Evolutionary conservation across 1,284 basidiomycete species (phyloP).

Genomic region (Cryptococcus floricola): DNA sequence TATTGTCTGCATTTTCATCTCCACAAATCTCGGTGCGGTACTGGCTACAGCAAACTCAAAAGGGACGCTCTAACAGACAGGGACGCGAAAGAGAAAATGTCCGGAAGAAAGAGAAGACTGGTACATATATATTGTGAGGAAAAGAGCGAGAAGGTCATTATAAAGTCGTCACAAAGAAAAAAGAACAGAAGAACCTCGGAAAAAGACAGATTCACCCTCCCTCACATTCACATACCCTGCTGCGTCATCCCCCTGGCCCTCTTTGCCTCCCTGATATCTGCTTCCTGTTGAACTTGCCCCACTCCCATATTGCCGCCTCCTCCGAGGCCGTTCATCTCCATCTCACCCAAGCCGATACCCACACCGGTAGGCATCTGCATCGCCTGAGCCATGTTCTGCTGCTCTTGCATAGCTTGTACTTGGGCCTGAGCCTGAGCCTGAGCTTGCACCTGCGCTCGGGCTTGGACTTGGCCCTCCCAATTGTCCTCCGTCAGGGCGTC

Average conservation of each 20-base stretch:
- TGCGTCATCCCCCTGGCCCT: neutral
- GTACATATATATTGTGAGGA: no score
- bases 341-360: neutral
- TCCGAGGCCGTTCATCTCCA: neutral
- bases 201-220: no score
- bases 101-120: no score
- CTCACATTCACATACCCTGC: neutral
- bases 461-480: slow-evolving; percentile 18
- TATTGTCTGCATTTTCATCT: no score
- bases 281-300: neutral
- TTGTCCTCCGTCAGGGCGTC: slow-evolving; percentile 32
- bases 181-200: no score
- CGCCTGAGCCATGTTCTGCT: neutral
- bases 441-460: slow-evolving; percentile 1
- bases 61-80: no score
- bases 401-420: neutral
- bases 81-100: no score
- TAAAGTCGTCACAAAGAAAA: no score
- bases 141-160: no score
- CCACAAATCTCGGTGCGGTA: no score
- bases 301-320: neutral
- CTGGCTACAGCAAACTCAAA: no score
- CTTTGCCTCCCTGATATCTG: neutral
- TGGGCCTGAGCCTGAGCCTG: slow-evolving; percentile 1
- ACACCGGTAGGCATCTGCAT: neutral